These are phyloP conservation scores for Pouteria glomerata DNA, from an alignment of 148 eudicot species.

Conservation along the genomic window DNA sequence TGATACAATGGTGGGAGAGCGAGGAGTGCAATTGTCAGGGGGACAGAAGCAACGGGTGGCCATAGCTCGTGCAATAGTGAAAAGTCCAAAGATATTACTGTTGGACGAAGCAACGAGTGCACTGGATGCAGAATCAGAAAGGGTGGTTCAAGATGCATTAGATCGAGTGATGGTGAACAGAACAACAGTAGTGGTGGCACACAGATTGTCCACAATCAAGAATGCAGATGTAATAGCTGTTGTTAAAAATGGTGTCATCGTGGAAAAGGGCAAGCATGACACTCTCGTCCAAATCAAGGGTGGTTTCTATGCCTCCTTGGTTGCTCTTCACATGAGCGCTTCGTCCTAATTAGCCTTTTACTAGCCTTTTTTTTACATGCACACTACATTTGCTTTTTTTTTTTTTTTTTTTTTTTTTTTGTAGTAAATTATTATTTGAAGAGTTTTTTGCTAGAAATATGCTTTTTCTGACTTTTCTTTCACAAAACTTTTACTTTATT, in stretches of 20 bases:
- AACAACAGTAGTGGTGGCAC: slow-evolving; percentile 69
- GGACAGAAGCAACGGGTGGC: slow-evolving; percentile 81
- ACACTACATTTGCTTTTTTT: too few species aligned
- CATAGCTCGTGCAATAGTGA: slow-evolving; percentile 73
- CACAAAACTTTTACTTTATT: too few species aligned
- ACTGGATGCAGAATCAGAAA: slow-evolving; percentile 68
- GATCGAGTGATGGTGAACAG: slow-evolving; percentile 58
- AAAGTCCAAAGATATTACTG: slow-evolving; percentile 51
- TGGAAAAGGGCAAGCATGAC: slow-evolving; percentile 68
- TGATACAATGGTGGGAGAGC: slow-evolving; percentile 66
- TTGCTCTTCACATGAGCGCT: slow-evolving; percentile 44
- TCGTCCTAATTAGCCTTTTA: slow-evolving; percentile 16
- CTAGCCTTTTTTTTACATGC: too few species aligned
- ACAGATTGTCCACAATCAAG: slow-evolving; percentile 59
- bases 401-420: too few species aligned
- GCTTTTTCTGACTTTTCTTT: too few species aligned
- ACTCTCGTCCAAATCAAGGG: slow-evolving; percentile 42
- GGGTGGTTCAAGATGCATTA: slow-evolving; percentile 66
- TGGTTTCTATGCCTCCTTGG: slow-evolving; percentile 60
- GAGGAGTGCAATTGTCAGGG: slow-evolving; percentile 71
- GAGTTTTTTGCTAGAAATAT: too few species aligned
- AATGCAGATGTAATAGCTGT: slow-evolving; percentile 61
- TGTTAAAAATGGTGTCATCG: slow-evolving; percentile 58
- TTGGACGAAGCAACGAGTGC: slow-evolving; percentile 85
- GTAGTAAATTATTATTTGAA: too few species aligned